Evolutionary conservation across 2,329 filamentous ascomycete species (phyloP), one percentile per base, ranked within the genome.

Genomic region (Penicillium oxalicum): DNA sequence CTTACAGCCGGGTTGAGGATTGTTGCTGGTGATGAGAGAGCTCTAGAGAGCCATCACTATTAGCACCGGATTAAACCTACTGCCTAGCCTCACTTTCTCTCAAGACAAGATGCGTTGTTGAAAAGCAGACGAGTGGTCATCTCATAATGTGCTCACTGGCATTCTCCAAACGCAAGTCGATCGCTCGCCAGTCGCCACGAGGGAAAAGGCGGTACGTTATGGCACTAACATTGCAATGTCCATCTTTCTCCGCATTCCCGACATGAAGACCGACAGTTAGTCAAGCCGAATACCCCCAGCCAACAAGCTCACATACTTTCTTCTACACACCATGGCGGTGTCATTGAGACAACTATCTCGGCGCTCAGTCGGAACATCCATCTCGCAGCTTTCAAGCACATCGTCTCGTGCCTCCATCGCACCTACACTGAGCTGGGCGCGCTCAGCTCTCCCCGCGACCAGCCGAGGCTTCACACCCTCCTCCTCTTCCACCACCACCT

Each of bases 171-270:
- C 2, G 18, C 18, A 18, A 18, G 18, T 18, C 18, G 18, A 18
- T 18, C 18, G 2, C 18, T 18, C 18, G 18, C 18, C 18, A 18
- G 18, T 18, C 18, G 18, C 18, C 18, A 18, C 18, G 18, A 18
- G 18, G 35, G n/a, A 37, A 13, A 37, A 60, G 42, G 55, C 53
- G 58, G 58, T 59, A 26, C 48, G 36, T 12, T 1, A 8, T n/a
- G 52, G 47, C 53, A 59, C 44, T 60, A 55, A 60, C 58, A 59
- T 60, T 53, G 59, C 56, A 48, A 45, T 40, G 24, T 39, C 36
- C 37, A 29, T 39, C 24, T 29, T 24, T 9, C 29, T 44, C 28
- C 32, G 47, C 44, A 24, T 49, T 26, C 9, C n/a, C 29, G 29
- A 32, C 29, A 32, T 32, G 29, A 32, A 7, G 8, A 11, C 25